phyloP scores from a whole-genome alignment of 2,329 filamentous ascomycete species.

The Colletotrichum agaves region DNA sequence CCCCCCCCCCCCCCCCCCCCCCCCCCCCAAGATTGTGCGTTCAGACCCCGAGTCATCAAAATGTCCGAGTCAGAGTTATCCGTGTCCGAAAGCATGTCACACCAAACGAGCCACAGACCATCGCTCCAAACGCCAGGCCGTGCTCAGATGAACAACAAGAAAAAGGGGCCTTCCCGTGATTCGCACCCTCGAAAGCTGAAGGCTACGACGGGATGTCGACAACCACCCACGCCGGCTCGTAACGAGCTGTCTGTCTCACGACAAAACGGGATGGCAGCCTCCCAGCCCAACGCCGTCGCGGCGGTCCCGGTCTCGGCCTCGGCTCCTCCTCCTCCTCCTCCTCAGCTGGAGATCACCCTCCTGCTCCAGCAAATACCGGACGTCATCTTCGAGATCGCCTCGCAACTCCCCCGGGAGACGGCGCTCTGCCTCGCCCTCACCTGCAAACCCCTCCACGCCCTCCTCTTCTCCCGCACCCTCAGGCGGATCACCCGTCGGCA shows the following conservation, averaged over 20 bases:
- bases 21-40: background rate
- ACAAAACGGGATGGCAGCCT: constrained; percentile 7
- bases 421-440: constrained; percentile 26
- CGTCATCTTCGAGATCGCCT: constrained; percentile 26
- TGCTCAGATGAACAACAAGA: constrained; percentile 3
- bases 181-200: background rate
- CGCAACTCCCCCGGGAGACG: constrained; percentile 29
- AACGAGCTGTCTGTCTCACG: background rate
- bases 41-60: background rate
- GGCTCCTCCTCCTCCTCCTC: background rate
- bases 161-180: background rate
- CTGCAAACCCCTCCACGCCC: constrained; percentile 23
- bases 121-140: constrained; percentile 1
- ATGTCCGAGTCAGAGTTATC: constrained; percentile 22
- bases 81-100: background rate
- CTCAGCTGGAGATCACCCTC: background rate
- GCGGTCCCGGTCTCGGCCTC: too few relatives aligned
- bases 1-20: background rate
- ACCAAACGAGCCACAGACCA: constrained; percentile 8
- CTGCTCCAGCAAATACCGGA: constrained; percentile 28
- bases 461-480: constrained; percentile 12
- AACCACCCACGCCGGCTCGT: background rate
- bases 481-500: background rate
- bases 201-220: background rate
- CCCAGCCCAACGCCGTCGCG: too few relatives aligned